Evolutionary conservation across 108 stramenopile species (phyloP), one percentile per base, ranked within the genome.

Genomic region (Pseudonitzschia multiseries): DNA sequence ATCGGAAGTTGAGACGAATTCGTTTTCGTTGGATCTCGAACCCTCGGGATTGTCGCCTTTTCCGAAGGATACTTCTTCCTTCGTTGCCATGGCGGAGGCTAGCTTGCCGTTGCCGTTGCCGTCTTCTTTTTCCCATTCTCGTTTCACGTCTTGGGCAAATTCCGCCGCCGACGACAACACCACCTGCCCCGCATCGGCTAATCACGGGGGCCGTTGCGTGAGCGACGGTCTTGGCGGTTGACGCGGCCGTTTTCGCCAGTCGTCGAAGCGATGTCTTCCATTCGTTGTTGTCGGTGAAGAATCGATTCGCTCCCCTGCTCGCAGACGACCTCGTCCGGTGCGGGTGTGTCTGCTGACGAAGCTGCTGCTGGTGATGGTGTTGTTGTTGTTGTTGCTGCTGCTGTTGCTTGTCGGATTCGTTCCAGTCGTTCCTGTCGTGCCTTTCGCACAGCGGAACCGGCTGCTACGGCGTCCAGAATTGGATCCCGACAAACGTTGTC

Each of bases 181-280:
- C 10, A 72, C 40, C 24, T 65, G 27, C 17, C 43, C 68, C 8
- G 75, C 80, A 29, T 81, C 80, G 20, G 63, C n/a, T 27, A 22
- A 81, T 20, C 4, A 76, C 66, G 26, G 81, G 81, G 0, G 72
- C 71, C 8, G 81, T 70, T 12, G 63, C 72, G 18, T 81, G 75
- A 0, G 72, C 75, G 24, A 77, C 71, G 26, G 62, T 73, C 8
- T 46, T 66, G 8, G 76, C 76, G 17, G 81, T 81, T 4, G 81
- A 77, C 0, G 81, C 71, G 6, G 81, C 72, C 43, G 66, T 41
- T 21, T 59, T 77, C 14, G 72, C 76, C 21, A 81, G 40, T 6
- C 71, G 70, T n/a, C 65, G 76, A 61, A 76, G 63, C 4, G 81
- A 81, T 21, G 24, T 48, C 41, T 65, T 81, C 81, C 81, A 81